Conservation (phyloP, 176 grass and related monocot genomes). For the Sorghum bicolor region DNA sequence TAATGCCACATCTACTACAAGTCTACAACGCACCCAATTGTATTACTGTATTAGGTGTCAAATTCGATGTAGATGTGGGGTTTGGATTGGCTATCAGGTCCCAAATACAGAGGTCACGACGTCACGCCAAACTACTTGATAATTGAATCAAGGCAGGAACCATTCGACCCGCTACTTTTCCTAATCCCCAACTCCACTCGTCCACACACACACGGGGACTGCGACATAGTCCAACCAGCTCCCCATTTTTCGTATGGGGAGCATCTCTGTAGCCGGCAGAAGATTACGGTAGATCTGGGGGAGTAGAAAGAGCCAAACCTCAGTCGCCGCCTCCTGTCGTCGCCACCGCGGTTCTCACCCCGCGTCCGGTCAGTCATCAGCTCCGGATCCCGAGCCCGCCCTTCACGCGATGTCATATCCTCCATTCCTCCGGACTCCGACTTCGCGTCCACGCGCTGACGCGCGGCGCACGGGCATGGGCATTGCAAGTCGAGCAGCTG, state of each 20-base stretch:
- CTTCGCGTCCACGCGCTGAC: not conserved
- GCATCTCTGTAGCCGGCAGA: not conserved
- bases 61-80: not conserved
- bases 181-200: not conserved
- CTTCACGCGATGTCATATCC: not conserved
- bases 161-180: not conserved
- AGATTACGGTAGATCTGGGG: not conserved
- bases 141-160: not conserved
- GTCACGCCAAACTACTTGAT: not conserved
- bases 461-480: not conserved
- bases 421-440: not conserved
- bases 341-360: not conserved
- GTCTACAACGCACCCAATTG: not conserved
- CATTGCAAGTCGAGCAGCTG: not conserved
- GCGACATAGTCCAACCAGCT: not conserved
- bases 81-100: not conserved
- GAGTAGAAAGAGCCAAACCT: not conserved
- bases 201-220: not conserved
- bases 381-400: not conserved
- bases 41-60: not conserved
- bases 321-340: not conserved
- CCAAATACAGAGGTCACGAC: not conserved
- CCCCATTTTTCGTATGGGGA: too few species aligned
- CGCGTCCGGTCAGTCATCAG: not conserved
- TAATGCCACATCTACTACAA: not conserved